These are phyloP conservation scores for Dalbergia cultrata DNA, from an alignment of 306 rosid species.

Conservation along the genomic window DNA sequence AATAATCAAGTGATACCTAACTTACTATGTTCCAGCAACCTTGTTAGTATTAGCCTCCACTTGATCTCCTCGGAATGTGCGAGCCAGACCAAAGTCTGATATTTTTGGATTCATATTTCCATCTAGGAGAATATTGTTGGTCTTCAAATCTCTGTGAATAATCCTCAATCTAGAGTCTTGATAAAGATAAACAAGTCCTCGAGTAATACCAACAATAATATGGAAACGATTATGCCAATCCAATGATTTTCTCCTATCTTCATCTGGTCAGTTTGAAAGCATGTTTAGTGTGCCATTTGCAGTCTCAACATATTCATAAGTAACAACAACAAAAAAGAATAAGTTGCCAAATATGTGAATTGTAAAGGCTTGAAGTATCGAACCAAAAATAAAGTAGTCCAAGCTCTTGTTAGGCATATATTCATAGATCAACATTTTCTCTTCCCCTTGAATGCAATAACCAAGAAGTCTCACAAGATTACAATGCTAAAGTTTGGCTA, in stretches of 20 bases:
- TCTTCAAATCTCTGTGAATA: slow-evolving; percentile 3
- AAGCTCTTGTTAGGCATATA: slow-evolving; percentile 36
- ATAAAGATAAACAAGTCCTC: slow-evolving; percentile 13
- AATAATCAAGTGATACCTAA: neutral
- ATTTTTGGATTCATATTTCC: slow-evolving; percentile 9
- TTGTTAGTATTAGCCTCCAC: neutral
- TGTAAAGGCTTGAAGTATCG: too few relatives aligned
- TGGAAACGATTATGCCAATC: slow-evolving; percentile 32
- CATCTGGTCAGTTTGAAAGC: neutral
- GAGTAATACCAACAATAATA: slow-evolving; percentile 8
- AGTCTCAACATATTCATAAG: too few relatives aligned
- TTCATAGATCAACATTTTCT: neutral
- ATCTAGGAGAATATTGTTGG: neutral
- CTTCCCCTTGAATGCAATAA: too few relatives aligned
- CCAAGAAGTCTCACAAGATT: slow-evolving; percentile 33
- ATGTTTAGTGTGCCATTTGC: too few relatives aligned
- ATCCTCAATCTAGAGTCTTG: slow-evolving; percentile 20
- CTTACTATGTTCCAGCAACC: slow-evolving; percentile 23
- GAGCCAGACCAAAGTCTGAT: slow-evolving; percentile 40
- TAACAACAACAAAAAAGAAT: too few relatives aligned
- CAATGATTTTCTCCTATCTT: slow-evolving; percentile 8
- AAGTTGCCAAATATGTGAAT: too few relatives aligned
- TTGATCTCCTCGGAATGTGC: slow-evolving; percentile 9
- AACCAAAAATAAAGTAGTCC: slow-evolving; percentile 45
- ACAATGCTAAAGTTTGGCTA: slow-evolving; percentile 32